A percentile compares a stretch with the other conserved stretches of the same genome.
Conservation (phyloP, 176 grass and related monocot genomes). For the Sorghum bicolor region DNA sequence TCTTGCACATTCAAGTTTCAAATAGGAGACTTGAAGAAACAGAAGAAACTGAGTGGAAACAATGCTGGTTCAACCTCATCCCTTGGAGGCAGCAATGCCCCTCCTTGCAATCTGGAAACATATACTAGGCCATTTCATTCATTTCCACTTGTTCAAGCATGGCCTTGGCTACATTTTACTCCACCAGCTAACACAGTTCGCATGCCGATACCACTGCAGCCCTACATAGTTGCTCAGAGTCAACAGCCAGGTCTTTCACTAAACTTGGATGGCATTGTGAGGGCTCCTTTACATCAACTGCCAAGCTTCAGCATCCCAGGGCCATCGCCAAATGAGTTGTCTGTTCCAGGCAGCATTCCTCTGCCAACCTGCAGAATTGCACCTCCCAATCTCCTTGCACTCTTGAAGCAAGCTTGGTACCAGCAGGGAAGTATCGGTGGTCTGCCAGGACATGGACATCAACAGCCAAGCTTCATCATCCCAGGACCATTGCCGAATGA, state of each 20-base stretch:
- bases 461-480: not conserved
- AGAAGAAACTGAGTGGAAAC: not conserved
- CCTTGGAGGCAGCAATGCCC: not conserved
- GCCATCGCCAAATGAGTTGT: not conserved
- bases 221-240: not conserved
- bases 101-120: not conserved
- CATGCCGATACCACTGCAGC: not conserved
- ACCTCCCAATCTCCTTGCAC: not conserved
- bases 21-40: constrained; percentile 15
- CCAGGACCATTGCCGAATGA: not conserved
- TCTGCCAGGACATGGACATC: not conserved
- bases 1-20: constrained; percentile 54
- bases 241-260: not conserved
- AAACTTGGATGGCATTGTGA: not conserved
- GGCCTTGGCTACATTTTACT: not conserved
- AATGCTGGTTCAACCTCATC: not conserved
- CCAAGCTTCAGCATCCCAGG: not conserved
- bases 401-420: not conserved
- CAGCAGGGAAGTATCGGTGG: not conserved
- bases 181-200: not conserved
- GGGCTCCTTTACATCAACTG: not conserved
- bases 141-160: not conserved
- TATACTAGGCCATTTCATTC: not conserved
- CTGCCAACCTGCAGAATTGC: not conserved
- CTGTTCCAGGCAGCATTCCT: not conserved